Evolutionary conservation across 805 yeast genomes (phyloP).

Genomic region (Saccharomyces kudriavzevii): DNA sequence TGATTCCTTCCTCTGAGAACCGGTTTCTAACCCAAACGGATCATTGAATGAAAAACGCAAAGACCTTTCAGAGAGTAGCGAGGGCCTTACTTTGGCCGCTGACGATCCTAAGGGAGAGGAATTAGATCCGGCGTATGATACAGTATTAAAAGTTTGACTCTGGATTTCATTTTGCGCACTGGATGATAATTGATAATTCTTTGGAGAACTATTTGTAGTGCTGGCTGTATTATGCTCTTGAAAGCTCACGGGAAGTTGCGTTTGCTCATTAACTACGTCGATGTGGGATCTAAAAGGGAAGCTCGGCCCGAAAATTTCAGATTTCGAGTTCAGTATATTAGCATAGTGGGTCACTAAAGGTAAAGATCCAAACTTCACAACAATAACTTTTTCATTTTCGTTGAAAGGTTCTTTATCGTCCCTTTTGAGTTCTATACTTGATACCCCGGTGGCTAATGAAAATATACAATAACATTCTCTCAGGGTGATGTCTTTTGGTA

Average conservation of each 20-base stretch:
- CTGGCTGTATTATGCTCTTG: not conserved
- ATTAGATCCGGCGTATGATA: not conserved
- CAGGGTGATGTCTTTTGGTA: slow-evolving; percentile 52
- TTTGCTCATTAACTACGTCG: slow-evolving; percentile 32
- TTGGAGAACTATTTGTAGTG: not conserved
- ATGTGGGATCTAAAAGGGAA: slow-evolving; percentile 31
- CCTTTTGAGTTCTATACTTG: slow-evolving; percentile 39
- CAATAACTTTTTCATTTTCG: slow-evolving; percentile 26
- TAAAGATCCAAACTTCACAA: slow-evolving; percentile 37
- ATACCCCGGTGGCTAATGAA: slow-evolving; percentile 56
- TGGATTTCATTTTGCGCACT: not conserved
- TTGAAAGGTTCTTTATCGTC: slow-evolving; percentile 15
- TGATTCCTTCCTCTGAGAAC: not conserved
- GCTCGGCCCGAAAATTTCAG: slow-evolving; percentile 39
- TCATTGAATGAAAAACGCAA: slow-evolving; percentile 48
- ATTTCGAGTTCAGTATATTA: slow-evolving; percentile 31
- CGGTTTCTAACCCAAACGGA: slow-evolving; percentile 35
- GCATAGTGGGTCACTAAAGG: slow-evolving; percentile 37
- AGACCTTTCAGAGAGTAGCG: slow-evolving; percentile 31
- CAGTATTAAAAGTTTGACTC: not conserved
- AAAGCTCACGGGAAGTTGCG: slow-evolving; percentile 4
- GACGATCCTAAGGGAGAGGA: not conserved
- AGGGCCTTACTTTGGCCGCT: not conserved
- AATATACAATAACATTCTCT: slow-evolving; percentile 62
- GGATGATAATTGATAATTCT: not conserved